Evolutionary conservation across 306 rosid genomes (phyloP), one percentile per base, ranked within the genome.

Genomic region (Begonia masoniana): DNA sequence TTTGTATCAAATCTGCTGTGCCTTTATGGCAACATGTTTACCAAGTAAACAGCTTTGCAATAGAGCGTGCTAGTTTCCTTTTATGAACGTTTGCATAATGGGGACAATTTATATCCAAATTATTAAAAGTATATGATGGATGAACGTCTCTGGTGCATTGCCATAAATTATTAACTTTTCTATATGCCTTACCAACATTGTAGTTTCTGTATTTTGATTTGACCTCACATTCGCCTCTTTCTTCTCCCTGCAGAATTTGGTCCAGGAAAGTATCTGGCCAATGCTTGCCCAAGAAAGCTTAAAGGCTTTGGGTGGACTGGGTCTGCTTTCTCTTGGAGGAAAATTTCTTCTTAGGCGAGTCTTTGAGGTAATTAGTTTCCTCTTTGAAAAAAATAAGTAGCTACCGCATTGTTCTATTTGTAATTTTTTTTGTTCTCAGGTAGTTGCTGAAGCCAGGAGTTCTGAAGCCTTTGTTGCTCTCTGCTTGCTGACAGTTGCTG

Each of bases 401-500:
- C 39, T 31, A 3, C 39, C 8, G 3, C 9, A 31, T 31, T 31
- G 4, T 31, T 5, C 39, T 0, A 5, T 31, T 31, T 31, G 39
- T 31, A 31, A 26, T 31, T 31, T 31, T 10, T 72, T 63, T 58
- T 72, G 59, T 68, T 69, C 39, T 31, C 88, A 92, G 99, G 79
- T 92, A 75, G 95, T 92, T 56, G 99, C 99, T 45, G 99, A 92
- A 75, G 79, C 99, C 52, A 92, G 96, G 79, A 92, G 99, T 73
- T 83, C 99, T 39, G 99, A 92, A 81, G 99, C 96, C 68, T 92
- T 92, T 72, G 95, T 92, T 63, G 96, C 99, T 21, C 99, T 92
- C 55, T 92, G 96, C 82, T 78, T 92, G 63, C 79, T 92, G 62
- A 92, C 99, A 15, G 73, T 92, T 68, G 94, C 99, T 26, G 96